phyloP scores from a whole-genome alignment of 1,284 basidiomycete species.

The Takashimella koratensis region DNA sequence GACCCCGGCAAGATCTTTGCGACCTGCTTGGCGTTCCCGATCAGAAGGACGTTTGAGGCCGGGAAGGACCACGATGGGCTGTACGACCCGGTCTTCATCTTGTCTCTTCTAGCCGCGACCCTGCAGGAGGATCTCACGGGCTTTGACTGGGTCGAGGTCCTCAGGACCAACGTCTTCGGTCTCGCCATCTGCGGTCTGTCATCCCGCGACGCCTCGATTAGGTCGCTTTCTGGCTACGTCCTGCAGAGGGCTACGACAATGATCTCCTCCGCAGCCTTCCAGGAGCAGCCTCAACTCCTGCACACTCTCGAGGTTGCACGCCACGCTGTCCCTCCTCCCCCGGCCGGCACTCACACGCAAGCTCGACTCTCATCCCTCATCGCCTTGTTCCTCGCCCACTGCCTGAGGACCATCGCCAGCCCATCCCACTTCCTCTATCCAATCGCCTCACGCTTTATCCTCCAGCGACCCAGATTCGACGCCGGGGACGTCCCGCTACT shows the following conservation, averaged over 20 bases:
- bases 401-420: slow-evolving; percentile 70
- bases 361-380: slow-evolving; percentile 61
- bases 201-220: slow-evolving; percentile 60
- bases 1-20: slow-evolving; percentile 67
- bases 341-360: slow-evolving; percentile 1
- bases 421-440: slow-evolving; percentile 79
- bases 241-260: slow-evolving; percentile 50
- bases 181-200: slow-evolving; percentile 71
- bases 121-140: slow-evolving; percentile 61
- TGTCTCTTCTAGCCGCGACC: slow-evolving; percentile 64
- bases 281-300: slow-evolving; percentile 72
- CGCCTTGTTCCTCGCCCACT: slow-evolving; percentile 74
- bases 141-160: slow-evolving; percentile 76
- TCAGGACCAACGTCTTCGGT: slow-evolving; percentile 74
- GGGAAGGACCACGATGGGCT: slow-evolving; percentile 46
- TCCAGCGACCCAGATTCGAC: slow-evolving; percentile 76
- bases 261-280: slow-evolving; percentile 54
- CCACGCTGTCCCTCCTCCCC: slow-evolving; percentile 54
- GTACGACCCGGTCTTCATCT: slow-evolving; percentile 80
- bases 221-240: slow-evolving; percentile 52
- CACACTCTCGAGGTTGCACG: slow-evolving; percentile 72
- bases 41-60: slow-evolving; percentile 20
- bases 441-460: slow-evolving; percentile 69
- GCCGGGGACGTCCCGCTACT: slow-evolving; percentile 75
- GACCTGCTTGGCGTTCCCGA: slow-evolving; percentile 70